Conservation (phyloP, 129 eudicot genomes). For the Kitagawia praeruptora region DNA sequence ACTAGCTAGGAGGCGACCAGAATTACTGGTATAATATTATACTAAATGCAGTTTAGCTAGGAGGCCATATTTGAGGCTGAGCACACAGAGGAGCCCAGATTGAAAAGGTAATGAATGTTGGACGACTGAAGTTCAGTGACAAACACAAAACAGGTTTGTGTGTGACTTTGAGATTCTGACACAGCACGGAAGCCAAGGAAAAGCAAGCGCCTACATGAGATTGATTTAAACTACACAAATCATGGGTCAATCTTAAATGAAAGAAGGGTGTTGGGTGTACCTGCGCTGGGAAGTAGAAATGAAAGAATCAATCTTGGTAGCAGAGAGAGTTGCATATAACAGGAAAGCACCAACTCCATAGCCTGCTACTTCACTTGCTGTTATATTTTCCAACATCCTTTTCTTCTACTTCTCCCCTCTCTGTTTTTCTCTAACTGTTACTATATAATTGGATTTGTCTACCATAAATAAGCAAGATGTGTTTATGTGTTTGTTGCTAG, state of each 20-base stretch:
- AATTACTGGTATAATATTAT: background rate
- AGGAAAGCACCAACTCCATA: constrained; percentile 78
- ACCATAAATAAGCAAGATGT: background rate
- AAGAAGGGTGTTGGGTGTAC: constrained; percentile 15
- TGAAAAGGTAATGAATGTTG: background rate
- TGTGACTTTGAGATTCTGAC: background rate
- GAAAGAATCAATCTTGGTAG: constrained; percentile 68
- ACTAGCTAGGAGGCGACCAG: background rate
- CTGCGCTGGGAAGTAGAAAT: constrained; percentile 87
- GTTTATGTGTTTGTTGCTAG: background rate
- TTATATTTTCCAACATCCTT: constrained; percentile 61
- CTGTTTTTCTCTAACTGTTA: background rate
- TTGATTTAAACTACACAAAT: too few species aligned
- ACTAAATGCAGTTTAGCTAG: background rate
- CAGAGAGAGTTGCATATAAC: constrained; percentile 71
- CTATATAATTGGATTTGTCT: too few species aligned
- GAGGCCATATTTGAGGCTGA: background rate
- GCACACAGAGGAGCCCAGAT: background rate
- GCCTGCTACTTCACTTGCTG: constrained; percentile 84
- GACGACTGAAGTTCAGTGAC: background rate
- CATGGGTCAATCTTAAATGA: too few species aligned
- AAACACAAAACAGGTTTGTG: background rate
- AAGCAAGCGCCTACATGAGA: background rate
- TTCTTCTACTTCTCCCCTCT: constrained; percentile 11
- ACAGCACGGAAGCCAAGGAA: too few species aligned